Conservation (phyloP, 2,329 filamentous ascomycete genomes). For the Colletotrichum spinosum region DNA sequence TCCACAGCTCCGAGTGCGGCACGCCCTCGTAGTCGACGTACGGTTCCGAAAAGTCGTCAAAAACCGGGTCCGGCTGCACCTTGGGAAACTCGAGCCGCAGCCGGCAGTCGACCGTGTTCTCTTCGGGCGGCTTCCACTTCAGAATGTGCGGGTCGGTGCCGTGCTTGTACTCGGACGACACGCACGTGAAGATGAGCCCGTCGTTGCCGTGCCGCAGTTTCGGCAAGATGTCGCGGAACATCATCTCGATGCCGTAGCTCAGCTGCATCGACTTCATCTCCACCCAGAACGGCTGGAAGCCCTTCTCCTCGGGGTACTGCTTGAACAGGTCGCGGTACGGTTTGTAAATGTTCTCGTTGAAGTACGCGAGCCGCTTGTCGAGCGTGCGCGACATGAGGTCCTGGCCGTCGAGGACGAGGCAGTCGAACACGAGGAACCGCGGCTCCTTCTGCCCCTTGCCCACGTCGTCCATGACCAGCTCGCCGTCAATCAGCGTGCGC, state of each 20-base stretch:
- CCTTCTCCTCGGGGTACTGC: constrained; percentile 75
- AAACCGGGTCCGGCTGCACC: constrained; percentile 74
- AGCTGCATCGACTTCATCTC: constrained; percentile 92
- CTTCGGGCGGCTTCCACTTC: constrained; percentile 96
- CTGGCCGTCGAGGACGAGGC: constrained; percentile 82
- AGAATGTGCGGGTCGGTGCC: constrained; percentile 94
- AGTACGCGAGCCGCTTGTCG: constrained; percentile 90
- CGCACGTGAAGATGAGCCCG: constrained; percentile 97
- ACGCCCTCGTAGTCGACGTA: constrained; percentile 84
- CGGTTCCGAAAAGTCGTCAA: constrained; percentile 70
- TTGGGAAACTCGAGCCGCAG: constrained; percentile 81
- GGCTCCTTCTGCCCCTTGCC: constrained; percentile 75
- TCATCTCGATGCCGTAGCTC: constrained; percentile 88
- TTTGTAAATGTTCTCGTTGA: constrained; percentile 80
- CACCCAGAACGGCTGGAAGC: constrained; percentile 81
- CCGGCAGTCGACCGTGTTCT: constrained; percentile 95
- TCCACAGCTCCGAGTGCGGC: constrained; percentile 78
- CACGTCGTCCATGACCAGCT: constrained; percentile 88
- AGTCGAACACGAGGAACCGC: constrained; percentile 94
- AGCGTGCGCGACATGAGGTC: constrained; percentile 82
- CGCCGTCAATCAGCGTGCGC: constrained; percentile 89
- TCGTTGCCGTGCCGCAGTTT: constrained; percentile 92
- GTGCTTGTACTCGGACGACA: constrained; percentile 84
- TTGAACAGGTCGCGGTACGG: constrained; percentile 75
- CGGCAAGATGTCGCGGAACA: constrained; percentile 90